Conservation (phyloP, 2,329 filamentous ascomycete species). For the Exserohilum rostratum region DNA sequence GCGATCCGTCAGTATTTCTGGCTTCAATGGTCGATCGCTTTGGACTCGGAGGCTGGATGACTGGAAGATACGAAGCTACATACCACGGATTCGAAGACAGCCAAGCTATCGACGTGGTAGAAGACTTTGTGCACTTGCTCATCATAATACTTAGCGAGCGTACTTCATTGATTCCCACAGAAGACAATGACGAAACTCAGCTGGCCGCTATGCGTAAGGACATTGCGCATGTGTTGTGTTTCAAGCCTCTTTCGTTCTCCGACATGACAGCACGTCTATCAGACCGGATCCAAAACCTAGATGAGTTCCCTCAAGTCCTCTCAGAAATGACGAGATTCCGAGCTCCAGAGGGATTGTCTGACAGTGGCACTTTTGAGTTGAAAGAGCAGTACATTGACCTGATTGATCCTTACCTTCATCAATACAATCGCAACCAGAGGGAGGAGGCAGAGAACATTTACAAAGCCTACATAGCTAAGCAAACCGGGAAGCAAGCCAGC, state of each 20-base stretch:
- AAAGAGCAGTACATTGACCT: slow-evolving; percentile 84
- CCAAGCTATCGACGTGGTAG: slow-evolving; percentile 90
- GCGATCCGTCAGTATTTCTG: slow-evolving; percentile 80
- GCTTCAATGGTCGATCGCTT: slow-evolving; percentile 92
- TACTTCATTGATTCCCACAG: slow-evolving; percentile 73
- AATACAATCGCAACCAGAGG: slow-evolving; percentile 95
- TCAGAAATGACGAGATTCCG: slow-evolving; percentile 89
- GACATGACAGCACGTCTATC: slow-evolving; percentile 86
- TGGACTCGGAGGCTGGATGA: slow-evolving; percentile 85
- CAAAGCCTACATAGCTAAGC: slow-evolving; percentile 84
- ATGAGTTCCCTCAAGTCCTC: slow-evolving; percentile 83
- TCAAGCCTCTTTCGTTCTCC: slow-evolving; percentile 93
- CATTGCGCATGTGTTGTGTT: slow-evolving; percentile 91
- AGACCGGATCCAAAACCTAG: slow-evolving; percentile 86
- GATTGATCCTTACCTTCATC: slow-evolving; percentile 92
- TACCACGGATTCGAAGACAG: slow-evolving; percentile 76
- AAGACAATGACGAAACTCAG: slow-evolving; percentile 69
- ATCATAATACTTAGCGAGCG: slow-evolving; percentile 91
- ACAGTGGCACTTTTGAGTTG: slow-evolving; percentile 92
- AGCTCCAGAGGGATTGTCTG: slow-evolving; percentile 85
- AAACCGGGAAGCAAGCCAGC: slow-evolving; percentile 76
- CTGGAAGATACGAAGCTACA: slow-evolving; percentile 73
- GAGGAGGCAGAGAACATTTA: slow-evolving; percentile 94
- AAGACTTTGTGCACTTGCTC: slow-evolving; percentile 93
- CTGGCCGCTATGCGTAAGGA: slow-evolving; percentile 80